Percentiles rank a stretch among this genome's conserved stretches.
phyloP scores from a whole-genome alignment of 2,329 filamentous ascomycete genomes.

The Arthrobotrys sinensis region DNA sequence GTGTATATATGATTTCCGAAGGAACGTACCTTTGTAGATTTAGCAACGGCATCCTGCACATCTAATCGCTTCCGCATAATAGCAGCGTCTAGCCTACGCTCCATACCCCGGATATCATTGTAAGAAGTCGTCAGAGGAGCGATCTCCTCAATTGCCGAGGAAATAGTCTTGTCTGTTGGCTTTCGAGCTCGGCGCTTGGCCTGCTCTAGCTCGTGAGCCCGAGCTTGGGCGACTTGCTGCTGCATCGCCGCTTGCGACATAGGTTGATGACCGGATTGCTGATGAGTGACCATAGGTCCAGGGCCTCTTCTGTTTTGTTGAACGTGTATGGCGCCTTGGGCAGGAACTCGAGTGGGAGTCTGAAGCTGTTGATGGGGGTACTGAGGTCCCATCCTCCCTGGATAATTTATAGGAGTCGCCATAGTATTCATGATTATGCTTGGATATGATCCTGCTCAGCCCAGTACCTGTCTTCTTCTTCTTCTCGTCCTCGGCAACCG shows the following conservation, averaged over 20 bases:
- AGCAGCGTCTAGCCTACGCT: constrained; percentile 88
- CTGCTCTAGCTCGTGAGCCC: constrained; percentile 71
- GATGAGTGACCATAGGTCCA: constrained; percentile 64
- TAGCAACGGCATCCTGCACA: constrained; percentile 84
- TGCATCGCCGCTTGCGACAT: constrained; percentile 63
- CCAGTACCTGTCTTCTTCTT: constrained; percentile 13
- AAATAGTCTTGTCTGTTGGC: constrained; percentile 94
- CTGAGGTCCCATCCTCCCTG: constrained; percentile 56
- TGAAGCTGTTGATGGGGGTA: constrained; percentile 55
- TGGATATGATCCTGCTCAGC: constrained; percentile 30
- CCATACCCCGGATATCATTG: constrained; percentile 85
- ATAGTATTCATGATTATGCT: constrained; percentile 55
- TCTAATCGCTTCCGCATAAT: constrained; percentile 96
- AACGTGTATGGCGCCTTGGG: constrained; percentile 51
- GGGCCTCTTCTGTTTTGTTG: constrained; percentile 63
- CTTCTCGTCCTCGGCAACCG: constrained; percentile 55
- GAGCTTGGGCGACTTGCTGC: constrained; percentile 62
- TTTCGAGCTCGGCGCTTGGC: constrained; percentile 87
- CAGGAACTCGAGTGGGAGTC: constrained; percentile 56
- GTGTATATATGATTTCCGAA: neutral
- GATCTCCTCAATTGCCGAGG: constrained; percentile 87
- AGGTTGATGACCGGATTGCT: constrained; percentile 58
- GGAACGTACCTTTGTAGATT: constrained; percentile 76
- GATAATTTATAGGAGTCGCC: constrained; percentile 61
- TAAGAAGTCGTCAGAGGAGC: constrained; percentile 87